Evolutionary conservation across 2,329 filamentous ascomycete genomes (phyloP).

Genomic region (Fusarium humuli): DNA sequence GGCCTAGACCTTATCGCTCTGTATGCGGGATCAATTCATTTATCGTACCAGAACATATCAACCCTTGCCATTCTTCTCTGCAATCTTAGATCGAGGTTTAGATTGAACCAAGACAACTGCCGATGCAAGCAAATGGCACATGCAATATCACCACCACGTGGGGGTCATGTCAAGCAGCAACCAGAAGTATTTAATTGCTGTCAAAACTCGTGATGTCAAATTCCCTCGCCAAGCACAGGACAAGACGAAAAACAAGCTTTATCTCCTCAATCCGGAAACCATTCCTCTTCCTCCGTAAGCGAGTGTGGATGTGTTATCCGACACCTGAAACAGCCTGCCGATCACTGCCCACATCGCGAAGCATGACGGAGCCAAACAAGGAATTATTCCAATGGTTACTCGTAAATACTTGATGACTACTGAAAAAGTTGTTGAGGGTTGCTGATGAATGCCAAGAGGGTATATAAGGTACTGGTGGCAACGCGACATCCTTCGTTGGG

Average conservation of each 20-base stretch:
- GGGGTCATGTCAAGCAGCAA: neutral
- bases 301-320: neutral
- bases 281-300: neutral
- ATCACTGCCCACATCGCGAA: neutral
- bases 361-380: neutral
- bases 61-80: neutral
- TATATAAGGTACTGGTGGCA: conserved; percentile 26
- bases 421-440: no score
- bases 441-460: neutral
- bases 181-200: fast-evolving
- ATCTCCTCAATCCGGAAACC: neutral
- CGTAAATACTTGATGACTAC: no score
- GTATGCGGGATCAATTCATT: no score
- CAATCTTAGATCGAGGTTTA: neutral
- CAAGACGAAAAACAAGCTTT: conserved; percentile 2
- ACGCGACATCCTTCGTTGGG: conserved; percentile 48
- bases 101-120: neutral
- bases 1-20: neutral
- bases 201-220: neutral
- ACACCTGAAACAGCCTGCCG: conserved; percentile 14
- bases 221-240: neutral
- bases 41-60: no score
- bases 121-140: neutral
- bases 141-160: neutral
- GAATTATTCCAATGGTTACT: neutral